phyloP scores from a whole-genome alignment of 2,329 filamentous ascomycete genomes.

The Blumeriella jaapii region DNA sequence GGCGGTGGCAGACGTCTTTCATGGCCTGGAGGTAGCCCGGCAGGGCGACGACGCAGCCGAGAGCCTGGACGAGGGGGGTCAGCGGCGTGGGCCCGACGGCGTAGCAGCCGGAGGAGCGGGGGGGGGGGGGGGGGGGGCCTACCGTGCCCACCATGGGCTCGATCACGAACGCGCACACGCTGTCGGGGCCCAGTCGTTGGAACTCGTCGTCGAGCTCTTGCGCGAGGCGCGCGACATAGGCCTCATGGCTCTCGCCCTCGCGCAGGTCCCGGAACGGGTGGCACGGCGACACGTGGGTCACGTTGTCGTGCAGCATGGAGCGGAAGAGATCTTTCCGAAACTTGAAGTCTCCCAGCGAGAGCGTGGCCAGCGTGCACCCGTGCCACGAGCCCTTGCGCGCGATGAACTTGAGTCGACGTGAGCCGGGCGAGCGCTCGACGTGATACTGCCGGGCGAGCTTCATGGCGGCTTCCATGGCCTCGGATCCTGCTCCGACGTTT shows the following conservation, averaged over 20 bases:
- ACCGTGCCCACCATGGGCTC: conserved; percentile 61
- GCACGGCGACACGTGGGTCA: conserved; percentile 49
- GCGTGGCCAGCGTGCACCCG: conserved; percentile 56
- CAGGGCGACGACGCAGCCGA: conserved; percentile 57
- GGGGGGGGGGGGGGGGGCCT: too few relatives aligned
- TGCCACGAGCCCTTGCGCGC: conserved; percentile 56
- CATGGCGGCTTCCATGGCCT: conserved; percentile 56
- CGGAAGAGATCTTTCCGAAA: conserved; percentile 44
- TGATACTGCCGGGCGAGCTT: conserved; percentile 60
- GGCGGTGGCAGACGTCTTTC: conserved; percentile 53
- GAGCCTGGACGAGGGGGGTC: too few relatives aligned
- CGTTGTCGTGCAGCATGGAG: conserved; percentile 41
- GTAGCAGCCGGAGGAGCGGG: too few relatives aligned
- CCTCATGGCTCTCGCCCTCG: conserved; percentile 37
- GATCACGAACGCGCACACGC: conserved; percentile 53
- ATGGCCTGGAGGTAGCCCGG: conserved; percentile 60
- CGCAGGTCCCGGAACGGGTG: conserved; percentile 48
- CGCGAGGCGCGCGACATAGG: conserved; percentile 46
- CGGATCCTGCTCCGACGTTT: conserved; percentile 40
- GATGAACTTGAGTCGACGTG: conserved; percentile 53
- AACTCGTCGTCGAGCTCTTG: conserved; percentile 54
- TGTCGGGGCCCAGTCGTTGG: conserved; percentile 45
- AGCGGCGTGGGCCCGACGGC: too few relatives aligned
- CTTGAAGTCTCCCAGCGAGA: conserved; percentile 44
- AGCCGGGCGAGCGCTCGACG: conserved; percentile 35